These are phyloP conservation scores for Alternaria alternata DNA, from an alignment of 2,329 filamentous ascomycete species.

Conservation along the genomic window DNA sequence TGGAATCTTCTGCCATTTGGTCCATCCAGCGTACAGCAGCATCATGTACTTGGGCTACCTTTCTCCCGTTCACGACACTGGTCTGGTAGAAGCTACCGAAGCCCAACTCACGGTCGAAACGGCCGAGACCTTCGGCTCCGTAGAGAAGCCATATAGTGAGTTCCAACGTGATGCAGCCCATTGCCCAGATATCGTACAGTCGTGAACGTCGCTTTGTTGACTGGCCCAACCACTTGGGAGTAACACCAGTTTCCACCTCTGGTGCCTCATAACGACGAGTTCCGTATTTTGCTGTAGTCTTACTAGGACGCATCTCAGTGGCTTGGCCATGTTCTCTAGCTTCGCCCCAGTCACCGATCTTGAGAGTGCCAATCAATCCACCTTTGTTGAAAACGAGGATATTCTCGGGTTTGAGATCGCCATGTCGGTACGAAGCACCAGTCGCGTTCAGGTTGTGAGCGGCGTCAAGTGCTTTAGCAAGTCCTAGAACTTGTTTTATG, in stretches of 20 bases:
- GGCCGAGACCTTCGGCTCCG: conserved; percentile 10
- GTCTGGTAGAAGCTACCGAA: conserved; percentile 4
- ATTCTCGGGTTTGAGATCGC: conserved; percentile 51
- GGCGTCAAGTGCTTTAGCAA: conserved; percentile 28
- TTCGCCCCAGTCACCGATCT: conserved; percentile 28
- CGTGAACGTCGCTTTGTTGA: conserved; percentile 19
- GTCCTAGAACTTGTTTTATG: conserved; percentile 22
- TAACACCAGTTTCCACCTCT: conserved; percentile 10
- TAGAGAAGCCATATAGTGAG: conserved; percentile 33
- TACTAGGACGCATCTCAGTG: conserved; percentile 10
- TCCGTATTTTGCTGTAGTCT: conserved; percentile 18
- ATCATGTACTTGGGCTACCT: conserved; percentile 1
- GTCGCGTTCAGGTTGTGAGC: conserved; percentile 17
- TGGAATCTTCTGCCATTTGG: conserved; percentile 6
- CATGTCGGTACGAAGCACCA: conserved; percentile 32
- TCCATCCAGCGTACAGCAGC: conserved; percentile 12
- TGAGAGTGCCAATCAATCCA: conserved; percentile 15
- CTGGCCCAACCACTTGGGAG: background rate
- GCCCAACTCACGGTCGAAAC: conserved; percentile 3
- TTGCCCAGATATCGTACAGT: conserved; percentile 34
- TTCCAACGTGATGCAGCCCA: conserved; percentile 36
- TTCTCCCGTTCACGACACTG: background rate
- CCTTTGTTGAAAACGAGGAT: conserved; percentile 40
- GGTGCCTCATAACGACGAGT: conserved; percentile 28
- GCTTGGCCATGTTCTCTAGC: conserved; percentile 13